Evolutionary conservation across 345 rosid species (phyloP).

Genomic region (Crucihimalaya himalaica): DNA sequence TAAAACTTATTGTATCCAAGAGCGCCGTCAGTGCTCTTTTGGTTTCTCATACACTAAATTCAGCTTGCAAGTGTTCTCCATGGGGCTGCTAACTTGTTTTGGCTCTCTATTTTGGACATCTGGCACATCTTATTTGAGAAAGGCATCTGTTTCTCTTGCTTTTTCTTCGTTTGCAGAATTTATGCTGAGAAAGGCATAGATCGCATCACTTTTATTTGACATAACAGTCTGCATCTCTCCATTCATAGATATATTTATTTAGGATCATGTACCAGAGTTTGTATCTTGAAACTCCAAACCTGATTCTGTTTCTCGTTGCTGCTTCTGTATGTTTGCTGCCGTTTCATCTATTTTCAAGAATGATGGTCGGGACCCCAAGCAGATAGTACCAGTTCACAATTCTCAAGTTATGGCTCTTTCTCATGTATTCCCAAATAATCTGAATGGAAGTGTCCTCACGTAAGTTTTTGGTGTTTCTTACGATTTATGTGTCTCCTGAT

Average conservation of each 20-base stretch:
- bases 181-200: slow-evolving; percentile 16
- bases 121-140: neutral
- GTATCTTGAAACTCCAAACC: slow-evolving; percentile 8
- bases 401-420: slow-evolving; percentile 75
- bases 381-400: slow-evolving; percentile 62
- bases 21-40: neutral
- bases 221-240: slow-evolving; percentile 4
- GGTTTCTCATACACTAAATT: slow-evolving; percentile 23
- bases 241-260: neutral
- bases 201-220: slow-evolving; percentile 1
- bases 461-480: slow-evolving; percentile 49
- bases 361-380: slow-evolving; percentile 69
- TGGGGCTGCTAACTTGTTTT: slow-evolving; percentile 14
- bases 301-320: slow-evolving; percentile 19
- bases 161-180: neutral
- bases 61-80: neutral
- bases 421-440: slow-evolving; percentile 77
- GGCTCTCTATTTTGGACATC: neutral
- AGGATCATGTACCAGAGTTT: slow-evolving; percentile 1
- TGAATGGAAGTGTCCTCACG: slow-evolving; percentile 67
- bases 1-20: neutral
- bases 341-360: slow-evolving; percentile 49
- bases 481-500: neutral
- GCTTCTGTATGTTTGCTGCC: slow-evolving; percentile 30
- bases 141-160: neutral